These are phyloP conservation scores for Colletotrichum lupini DNA, from an alignment of 2,329 filamentous ascomycete genomes.

Conservation along the genomic window DNA sequence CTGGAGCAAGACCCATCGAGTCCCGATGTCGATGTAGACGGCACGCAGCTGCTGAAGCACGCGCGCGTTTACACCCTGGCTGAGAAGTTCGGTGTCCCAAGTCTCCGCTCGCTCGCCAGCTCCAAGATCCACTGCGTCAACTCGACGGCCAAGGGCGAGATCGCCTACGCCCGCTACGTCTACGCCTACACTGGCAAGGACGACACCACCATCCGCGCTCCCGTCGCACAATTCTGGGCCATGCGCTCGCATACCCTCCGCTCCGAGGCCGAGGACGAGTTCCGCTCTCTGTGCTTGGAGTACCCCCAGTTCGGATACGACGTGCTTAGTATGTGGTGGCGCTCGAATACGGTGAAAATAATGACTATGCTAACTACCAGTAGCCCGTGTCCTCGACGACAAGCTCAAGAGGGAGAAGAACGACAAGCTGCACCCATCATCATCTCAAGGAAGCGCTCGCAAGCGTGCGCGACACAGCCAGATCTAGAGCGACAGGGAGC, in stretches of 20 bases:
- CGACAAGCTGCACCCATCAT: slow-evolving; percentile 66
- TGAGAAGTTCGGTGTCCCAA: slow-evolving; percentile 76
- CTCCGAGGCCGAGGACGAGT: slow-evolving; percentile 87
- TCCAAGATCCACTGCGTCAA: slow-evolving; percentile 94
- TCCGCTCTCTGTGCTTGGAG: slow-evolving; percentile 86
- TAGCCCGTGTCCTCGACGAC: slow-evolving; percentile 73
- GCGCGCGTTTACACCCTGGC: slow-evolving; percentile 91
- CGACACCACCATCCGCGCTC: slow-evolving; percentile 80
- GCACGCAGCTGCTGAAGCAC: slow-evolving; percentile 86
- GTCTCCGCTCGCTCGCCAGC: slow-evolving; percentile 81
- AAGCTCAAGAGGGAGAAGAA: slow-evolving; percentile 73
- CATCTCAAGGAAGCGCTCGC: slow-evolving; percentile 57
- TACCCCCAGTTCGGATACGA: slow-evolving; percentile 94
- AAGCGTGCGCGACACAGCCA: slow-evolving; percentile 67
- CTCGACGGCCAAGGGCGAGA: slow-evolving; percentile 88
- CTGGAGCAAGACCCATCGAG: slow-evolving; percentile 76
- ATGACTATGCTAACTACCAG: slow-evolving; percentile 31
- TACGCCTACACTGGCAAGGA: slow-evolving; percentile 79
- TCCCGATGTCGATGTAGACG: slow-evolving; percentile 78
- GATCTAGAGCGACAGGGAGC: neutral
- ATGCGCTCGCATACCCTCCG: slow-evolving; percentile 82
- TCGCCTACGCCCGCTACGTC: slow-evolving; percentile 90
- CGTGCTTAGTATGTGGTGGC: slow-evolving; percentile 75
- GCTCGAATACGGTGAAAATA: slow-evolving; percentile 30
- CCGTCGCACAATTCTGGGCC: slow-evolving; percentile 93